Evolutionary conservation across 768 basidiomycete genomes (phyloP).

Genomic region (Galerina marginata): DNA sequence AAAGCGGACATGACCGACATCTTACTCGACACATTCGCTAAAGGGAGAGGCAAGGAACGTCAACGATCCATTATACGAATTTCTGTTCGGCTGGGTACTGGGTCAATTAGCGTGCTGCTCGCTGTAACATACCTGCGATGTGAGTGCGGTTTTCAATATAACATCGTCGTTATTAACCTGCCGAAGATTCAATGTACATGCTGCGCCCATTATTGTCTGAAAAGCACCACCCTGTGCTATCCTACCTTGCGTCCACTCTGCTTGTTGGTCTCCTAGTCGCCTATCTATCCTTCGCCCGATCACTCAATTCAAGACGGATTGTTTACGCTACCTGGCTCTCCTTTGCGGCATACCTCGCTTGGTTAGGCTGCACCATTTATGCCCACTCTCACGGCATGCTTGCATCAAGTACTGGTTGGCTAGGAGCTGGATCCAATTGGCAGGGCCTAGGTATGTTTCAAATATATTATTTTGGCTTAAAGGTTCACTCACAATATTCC

Average conservation of each 20-base stretch:
- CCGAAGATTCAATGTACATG: slow-evolving; percentile 58
- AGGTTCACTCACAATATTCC: slow-evolving; percentile 1
- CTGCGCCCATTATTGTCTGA: slow-evolving; percentile 54
- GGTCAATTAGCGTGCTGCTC: slow-evolving; percentile 52
- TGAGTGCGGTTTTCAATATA: slow-evolving; percentile 38
- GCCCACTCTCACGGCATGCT: slow-evolving; percentile 55
- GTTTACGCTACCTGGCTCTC: slow-evolving; percentile 66
- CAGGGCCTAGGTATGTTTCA: slow-evolving; percentile 62
- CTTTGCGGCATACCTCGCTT: slow-evolving; percentile 60
- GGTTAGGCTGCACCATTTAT: slow-evolving; percentile 60
- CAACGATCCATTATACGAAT: slow-evolving; percentile 49
- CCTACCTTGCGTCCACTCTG: slow-evolving; percentile 47
- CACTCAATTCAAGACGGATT: slow-evolving; percentile 58
- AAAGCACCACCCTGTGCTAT: slow-evolving; percentile 27
- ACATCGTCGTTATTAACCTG: background rate
- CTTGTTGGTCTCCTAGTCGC: slow-evolving; percentile 47
- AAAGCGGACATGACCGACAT: slow-evolving; percentile 71
- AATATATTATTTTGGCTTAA: slow-evolving; percentile 8
- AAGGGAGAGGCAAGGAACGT: slow-evolving; percentile 56
- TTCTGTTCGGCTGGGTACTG: slow-evolving; percentile 49
- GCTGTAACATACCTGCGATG: slow-evolving; percentile 70
- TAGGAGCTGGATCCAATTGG: slow-evolving; percentile 59
- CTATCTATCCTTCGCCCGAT: slow-evolving; percentile 59
- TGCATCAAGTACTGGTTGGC: slow-evolving; percentile 38
- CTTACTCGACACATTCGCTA: slow-evolving; percentile 63